These are phyloP conservation scores for Phialophora tarda DNA, from an alignment of 2,329 filamentous ascomycete genomes.

Conservation along the genomic window DNA sequence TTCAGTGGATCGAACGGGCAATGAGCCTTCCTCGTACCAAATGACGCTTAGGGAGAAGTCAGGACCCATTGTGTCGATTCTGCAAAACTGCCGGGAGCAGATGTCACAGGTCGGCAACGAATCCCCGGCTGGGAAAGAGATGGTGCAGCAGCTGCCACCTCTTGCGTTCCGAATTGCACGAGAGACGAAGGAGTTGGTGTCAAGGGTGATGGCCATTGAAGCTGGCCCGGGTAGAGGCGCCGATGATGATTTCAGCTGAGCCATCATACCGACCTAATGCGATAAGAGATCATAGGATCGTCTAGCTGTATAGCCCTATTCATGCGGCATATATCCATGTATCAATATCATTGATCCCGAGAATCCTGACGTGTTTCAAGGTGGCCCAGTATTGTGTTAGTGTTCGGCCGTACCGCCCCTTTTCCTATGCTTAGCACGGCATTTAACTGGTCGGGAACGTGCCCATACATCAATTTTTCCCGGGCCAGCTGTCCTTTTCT, in stretches of 20 bases:
- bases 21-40: constrained; percentile 52
- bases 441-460: neutral
- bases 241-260: constrained; percentile 44
- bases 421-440: neutral
- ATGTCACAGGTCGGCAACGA: constrained; percentile 68
- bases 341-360: neutral
- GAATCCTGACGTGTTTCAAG: neutral
- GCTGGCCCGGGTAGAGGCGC: constrained; percentile 37
- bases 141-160: constrained; percentile 75
- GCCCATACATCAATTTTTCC: neutral
- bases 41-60: constrained; percentile 52
- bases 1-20: constrained; percentile 65
- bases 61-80: constrained; percentile 48
- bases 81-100: constrained; percentile 68
- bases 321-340: neutral
- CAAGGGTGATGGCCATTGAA: constrained; percentile 52
- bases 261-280: neutral
- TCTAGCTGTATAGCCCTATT: neutral
- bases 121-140: constrained; percentile 61
- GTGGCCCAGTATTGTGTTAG: neutral
- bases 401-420: neutral
- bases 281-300: neutral
- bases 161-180: constrained; percentile 86
- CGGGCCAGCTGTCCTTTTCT: neutral
- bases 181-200: constrained; percentile 76